Conservation (phyloP, 768 basidiomycete species). For the Phylloporus sp. region DNA sequence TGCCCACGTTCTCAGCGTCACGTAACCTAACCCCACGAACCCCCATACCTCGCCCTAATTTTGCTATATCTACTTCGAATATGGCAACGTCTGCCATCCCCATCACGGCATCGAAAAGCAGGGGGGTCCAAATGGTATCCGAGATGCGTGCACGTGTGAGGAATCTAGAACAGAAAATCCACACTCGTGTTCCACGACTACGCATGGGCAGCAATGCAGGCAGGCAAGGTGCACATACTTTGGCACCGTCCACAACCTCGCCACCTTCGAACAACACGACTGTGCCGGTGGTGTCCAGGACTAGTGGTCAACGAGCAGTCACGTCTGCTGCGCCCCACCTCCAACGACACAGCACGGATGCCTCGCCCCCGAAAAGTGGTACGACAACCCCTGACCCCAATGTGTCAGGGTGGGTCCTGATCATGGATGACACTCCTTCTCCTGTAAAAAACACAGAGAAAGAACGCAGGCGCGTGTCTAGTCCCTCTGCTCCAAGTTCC, state of each 20-base stretch:
- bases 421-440: constrained; percentile 83
- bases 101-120: constrained; percentile 58
- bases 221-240: constrained; percentile 39
- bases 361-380: constrained; percentile 36
- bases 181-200: constrained; percentile 78
- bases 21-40: constrained; percentile 43
- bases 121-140: constrained; percentile 88
- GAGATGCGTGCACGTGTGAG: constrained; percentile 85
- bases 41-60: constrained; percentile 35
- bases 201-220: constrained; percentile 75
- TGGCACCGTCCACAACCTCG: constrained; percentile 31
- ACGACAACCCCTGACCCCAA: constrained; percentile 47
- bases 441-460: constrained; percentile 54
- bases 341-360: constrained; percentile 44
- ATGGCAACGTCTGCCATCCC: constrained; percentile 28
- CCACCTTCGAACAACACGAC: constrained; percentile 36
- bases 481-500: constrained; percentile 52
- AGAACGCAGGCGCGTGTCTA: constrained; percentile 57
- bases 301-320: constrained; percentile 12
- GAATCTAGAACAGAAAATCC: constrained; percentile 81
- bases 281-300: constrained; percentile 27
- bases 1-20: constrained; percentile 47
- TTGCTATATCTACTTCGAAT: constrained; percentile 38
- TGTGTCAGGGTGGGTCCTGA: constrained; percentile 79
- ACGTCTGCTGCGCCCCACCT: constrained; percentile 20